Percentiles rank a stretch among this genome's conserved stretches.
Conservation (phyloP, 2,329 filamentous ascomycete genomes). For the Fusarium redolens region DNA sequence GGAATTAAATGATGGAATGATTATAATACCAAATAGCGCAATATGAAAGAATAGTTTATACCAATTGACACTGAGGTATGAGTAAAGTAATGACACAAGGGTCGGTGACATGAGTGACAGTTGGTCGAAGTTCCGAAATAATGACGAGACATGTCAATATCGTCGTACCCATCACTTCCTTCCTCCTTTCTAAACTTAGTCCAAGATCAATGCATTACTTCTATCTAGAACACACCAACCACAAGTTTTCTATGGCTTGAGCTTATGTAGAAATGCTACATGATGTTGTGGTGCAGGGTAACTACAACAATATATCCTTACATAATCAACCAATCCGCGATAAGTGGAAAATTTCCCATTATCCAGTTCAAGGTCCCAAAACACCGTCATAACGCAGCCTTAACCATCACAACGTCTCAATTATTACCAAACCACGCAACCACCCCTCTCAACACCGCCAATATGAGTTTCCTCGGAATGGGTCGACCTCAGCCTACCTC, state of each 20-base stretch:
- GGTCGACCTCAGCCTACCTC: slow-evolving; percentile 85
- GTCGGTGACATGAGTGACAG: fast-evolving
- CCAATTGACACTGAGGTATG: too few relatives aligned
- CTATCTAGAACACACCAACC: too few relatives aligned
- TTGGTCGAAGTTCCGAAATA: neutral
- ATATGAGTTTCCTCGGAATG: slow-evolving; percentile 61
- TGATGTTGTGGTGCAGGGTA: slow-evolving; percentile 33
- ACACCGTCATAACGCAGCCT: slow-evolving; percentile 25
- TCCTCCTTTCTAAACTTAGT: neutral
- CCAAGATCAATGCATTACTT: neutral
- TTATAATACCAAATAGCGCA: neutral
- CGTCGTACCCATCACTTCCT: fast-evolving
- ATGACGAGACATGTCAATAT: too few relatives aligned
- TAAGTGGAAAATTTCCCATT: slow-evolving; percentile 44
- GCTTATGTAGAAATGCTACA: neutral
- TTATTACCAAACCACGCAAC: neutral
- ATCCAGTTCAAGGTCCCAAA: slow-evolving; percentile 15
- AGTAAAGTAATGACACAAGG: too few relatives aligned
- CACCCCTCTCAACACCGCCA: slow-evolving; percentile 36
- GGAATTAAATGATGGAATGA: slow-evolving; percentile 41
- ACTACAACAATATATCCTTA: slow-evolving; percentile 19
- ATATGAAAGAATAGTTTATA: neutral
- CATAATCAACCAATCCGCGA: slow-evolving; percentile 37
- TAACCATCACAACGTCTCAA: slow-evolving; percentile 3
- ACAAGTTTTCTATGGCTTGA: neutral